Conservation (phyloP, 352 stramenopile species). For the Halophytophthora polymorphica region DNA sequence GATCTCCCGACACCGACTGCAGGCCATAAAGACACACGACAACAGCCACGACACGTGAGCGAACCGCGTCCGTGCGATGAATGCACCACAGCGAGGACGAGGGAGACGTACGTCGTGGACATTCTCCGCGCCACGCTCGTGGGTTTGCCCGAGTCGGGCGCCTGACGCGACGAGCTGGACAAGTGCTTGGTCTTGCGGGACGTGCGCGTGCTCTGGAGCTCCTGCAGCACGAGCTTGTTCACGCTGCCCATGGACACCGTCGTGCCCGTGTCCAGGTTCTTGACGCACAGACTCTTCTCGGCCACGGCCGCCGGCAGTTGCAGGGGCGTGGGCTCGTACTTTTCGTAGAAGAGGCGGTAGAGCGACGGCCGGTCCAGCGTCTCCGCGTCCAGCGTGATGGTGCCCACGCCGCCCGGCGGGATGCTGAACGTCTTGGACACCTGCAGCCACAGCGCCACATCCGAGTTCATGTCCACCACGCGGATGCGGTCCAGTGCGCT, state of each 20-base stretch:
- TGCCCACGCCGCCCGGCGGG: conserved; percentile 68
- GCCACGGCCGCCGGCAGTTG: conserved; percentile 45
- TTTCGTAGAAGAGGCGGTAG: conserved; percentile 87
- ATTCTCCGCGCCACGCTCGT: conserved; percentile 33
- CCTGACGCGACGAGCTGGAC: conserved; percentile 60
- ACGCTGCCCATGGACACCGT: conserved; percentile 73
- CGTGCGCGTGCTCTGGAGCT: conserved; percentile 55
- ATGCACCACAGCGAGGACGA: no score
- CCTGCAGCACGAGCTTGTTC: conserved; percentile 74
- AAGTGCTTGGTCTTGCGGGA: conserved; percentile 53
- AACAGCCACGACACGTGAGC: no score
- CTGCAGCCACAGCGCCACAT: conserved; percentile 79
- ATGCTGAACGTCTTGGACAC: conserved; percentile 83
- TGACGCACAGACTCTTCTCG: conserved; percentile 73
- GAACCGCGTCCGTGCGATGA: no score
- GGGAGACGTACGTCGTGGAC: conserved; percentile 65
- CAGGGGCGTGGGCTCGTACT: conserved; percentile 76
- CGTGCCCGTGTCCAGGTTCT: conserved; percentile 77
- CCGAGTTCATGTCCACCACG: conserved; percentile 84
- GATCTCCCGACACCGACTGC: conserved; percentile 40
- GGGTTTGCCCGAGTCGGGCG: conserved; percentile 54
- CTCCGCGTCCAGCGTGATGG: conserved; percentile 81
- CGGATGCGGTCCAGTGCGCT: conserved; percentile 77
- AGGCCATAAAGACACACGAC: background rate
- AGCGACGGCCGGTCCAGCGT: conserved; percentile 73